These are phyloP conservation scores for Cyberlindnera lachancei DNA, from an alignment of 805 yeast species.

Conservation along the genomic window DNA sequence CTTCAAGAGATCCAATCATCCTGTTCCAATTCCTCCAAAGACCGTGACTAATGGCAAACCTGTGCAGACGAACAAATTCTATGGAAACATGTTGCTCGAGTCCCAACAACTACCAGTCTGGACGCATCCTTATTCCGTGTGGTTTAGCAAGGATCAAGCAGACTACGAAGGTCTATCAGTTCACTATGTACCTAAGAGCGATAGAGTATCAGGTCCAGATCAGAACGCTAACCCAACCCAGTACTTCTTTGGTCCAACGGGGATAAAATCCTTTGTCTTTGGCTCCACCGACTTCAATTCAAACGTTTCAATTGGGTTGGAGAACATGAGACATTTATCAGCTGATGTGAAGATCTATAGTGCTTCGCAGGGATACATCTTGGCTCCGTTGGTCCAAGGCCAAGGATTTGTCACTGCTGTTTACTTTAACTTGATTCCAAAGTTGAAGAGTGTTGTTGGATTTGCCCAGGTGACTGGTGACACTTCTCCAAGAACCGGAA, in stretches of 20 bases:
- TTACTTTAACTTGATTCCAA: slow-evolving; percentile 46
- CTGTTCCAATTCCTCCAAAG: slow-evolving; percentile 22
- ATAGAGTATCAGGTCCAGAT: slow-evolving; percentile 66
- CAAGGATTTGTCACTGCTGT: slow-evolving; percentile 72
- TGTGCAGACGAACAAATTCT: slow-evolving; percentile 72
- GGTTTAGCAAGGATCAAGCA: slow-evolving; percentile 51
- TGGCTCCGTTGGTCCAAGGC: slow-evolving; percentile 69
- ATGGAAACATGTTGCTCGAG: slow-evolving; percentile 62
- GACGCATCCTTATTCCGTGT: slow-evolving; percentile 77
- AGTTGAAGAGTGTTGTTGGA: slow-evolving; percentile 58
- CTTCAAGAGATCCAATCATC: slow-evolving; percentile 28
- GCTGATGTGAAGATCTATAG: slow-evolving; percentile 23
- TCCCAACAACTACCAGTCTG: slow-evolving; percentile 64
- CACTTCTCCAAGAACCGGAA: slow-evolving; percentile 31
- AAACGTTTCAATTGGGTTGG: slow-evolving; percentile 21
- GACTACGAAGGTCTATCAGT: slow-evolving; percentile 53
- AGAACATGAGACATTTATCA: slow-evolving; percentile 28
- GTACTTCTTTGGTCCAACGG: slow-evolving; percentile 63
- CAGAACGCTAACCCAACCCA: slow-evolving; percentile 43
- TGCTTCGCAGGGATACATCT: slow-evolving; percentile 31
- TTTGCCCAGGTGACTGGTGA: slow-evolving; percentile 39
- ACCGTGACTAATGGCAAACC: slow-evolving; percentile 28
- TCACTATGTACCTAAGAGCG: slow-evolving; percentile 51
- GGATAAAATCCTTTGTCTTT: slow-evolving; percentile 51
- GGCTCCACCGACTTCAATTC: slow-evolving; percentile 36